phyloP scores from a whole-genome alignment of 495 filamentous ascomycete species.

The Penicillium canariense region DNA sequence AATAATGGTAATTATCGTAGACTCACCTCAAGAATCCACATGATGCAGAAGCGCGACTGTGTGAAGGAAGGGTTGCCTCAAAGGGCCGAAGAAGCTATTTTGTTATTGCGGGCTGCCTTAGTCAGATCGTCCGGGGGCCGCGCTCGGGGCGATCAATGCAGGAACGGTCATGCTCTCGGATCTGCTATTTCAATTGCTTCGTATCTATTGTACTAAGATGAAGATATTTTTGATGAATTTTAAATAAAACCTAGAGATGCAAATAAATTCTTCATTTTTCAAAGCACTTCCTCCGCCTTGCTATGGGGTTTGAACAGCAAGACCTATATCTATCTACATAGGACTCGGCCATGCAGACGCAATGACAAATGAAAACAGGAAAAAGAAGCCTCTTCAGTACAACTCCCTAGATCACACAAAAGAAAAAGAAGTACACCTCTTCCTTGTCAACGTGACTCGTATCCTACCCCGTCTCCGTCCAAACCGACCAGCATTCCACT shows the following conservation, averaged over 20 bases:
- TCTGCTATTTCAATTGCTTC: neutral
- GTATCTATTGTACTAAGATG: neutral
- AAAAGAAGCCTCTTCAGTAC: conserved; percentile 33
- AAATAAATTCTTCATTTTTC: conserved; percentile 6
- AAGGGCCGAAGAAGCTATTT: conserved; percentile 26
- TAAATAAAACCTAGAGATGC: neutral
- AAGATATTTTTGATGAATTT: neutral
- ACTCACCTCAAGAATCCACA: conserved; percentile 48
- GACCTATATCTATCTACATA: conserved; percentile 35
- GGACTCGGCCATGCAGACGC: conserved; percentile 29
- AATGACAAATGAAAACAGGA: conserved; percentile 23
- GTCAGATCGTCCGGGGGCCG: conserved; percentile 20
- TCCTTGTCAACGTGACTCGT: conserved; percentile 27
- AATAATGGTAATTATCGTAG: neutral
- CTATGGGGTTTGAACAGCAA: conserved; percentile 15
- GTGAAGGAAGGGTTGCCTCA: conserved; percentile 10
- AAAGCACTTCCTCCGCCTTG: neutral
- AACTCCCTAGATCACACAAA: conserved; percentile 42
- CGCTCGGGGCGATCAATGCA: neutral
- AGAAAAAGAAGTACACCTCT: conserved; percentile 27
- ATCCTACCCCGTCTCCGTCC: conserved; percentile 19
- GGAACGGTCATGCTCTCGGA: neutral
- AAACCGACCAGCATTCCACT: conserved; percentile 5
- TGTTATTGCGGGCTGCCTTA: conserved; percentile 31
- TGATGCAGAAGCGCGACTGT: conserved; percentile 29